Base-by-base conservation (phyloP, 805 yeast species). In the Lipomyces kockii region DNA sequence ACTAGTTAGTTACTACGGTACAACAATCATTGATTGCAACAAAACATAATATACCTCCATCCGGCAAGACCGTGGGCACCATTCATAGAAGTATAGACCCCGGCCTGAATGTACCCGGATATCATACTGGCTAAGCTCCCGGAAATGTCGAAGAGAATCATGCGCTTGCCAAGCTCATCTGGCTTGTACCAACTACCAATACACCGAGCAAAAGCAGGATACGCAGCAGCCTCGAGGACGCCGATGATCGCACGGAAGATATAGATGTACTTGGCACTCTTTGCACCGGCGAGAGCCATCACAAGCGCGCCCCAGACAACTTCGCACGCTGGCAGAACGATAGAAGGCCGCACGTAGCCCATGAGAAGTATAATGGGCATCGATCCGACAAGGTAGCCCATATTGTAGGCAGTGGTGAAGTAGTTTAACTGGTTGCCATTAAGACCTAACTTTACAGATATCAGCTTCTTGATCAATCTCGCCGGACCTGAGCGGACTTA, bases 181-280 rank as follows among this genome's bases (percentile, higher is more conserved):
- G 86, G 82, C 71, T 81, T 81, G 76, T 85, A 85, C 83, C 84
- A 86, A 29, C 85, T 81, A 20, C 90, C 27, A 68, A 76, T 58
- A 46, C 76, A 58, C 46, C 61, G 70, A 27, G 68, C 64, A 20
- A 77, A 70, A 0, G 77, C 86, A 2, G 92, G 89, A 78, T 84
- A 82, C 71, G 81, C 83, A 20, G 88, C 86, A 3, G 90, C 85
- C 75, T 91, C 95, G 32, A 86, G 86, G 0, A 86, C 84, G 54
- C 90, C 92, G 65, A 89, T 82, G 55, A 89, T 81, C 72, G 89
- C 89, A 62, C 95, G 79, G 52, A 87, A 76, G 1, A 84, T 90
- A 74, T 86, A 84, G 32, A 90, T 78, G 11, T 80, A 80, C 32
- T 82, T 80, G 58, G 82, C 85, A 70, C 80, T 82, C 72, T 82